Percentiles rank a stretch among this genome's conserved stretches.
phyloP scores from a whole-genome alignment of 2,329 filamentous ascomycete species.

The Bretziella fagacearum region DNA sequence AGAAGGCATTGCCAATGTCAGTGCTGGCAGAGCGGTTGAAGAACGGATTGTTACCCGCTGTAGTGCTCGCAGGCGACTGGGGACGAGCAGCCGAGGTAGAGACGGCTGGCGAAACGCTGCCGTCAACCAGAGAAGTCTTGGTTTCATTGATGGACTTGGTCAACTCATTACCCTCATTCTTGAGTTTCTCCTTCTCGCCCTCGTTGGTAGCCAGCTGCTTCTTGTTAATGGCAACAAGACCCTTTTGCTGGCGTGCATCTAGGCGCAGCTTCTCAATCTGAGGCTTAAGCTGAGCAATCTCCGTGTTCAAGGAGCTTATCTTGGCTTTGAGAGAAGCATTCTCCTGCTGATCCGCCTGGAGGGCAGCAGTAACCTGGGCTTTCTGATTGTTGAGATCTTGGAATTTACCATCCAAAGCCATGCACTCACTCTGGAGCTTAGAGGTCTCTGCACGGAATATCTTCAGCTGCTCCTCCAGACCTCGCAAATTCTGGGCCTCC shows the following conservation, averaged over 20 bases:
- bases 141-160: conserved; percentile 26
- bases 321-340: conserved; percentile 74
- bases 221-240: conserved; percentile 93
- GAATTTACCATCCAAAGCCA: conserved; percentile 63
- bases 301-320: conserved; percentile 65
- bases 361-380: conserved; percentile 51
- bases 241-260: conserved; percentile 88
- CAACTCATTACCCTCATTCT: conserved; percentile 56
- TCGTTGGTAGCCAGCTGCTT: conserved; percentile 89
- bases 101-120: conserved; percentile 33
- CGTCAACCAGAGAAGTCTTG: conserved; percentile 17
- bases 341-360: conserved; percentile 79
- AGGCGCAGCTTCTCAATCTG: conserved; percentile 85
- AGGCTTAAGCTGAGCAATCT: conserved; percentile 70
- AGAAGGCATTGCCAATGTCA: conserved; percentile 37
- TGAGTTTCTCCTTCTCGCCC: conserved; percentile 72
- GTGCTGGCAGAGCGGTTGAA: conserved; percentile 56
- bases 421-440: conserved; percentile 69
- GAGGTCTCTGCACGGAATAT: conserved; percentile 62
- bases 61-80: conserved; percentile 41
- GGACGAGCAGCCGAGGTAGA: conserved; percentile 44
- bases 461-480: conserved; percentile 67
- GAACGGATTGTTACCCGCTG: conserved; percentile 71
- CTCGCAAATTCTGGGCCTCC: conserved; percentile 72
- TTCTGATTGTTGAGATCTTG: conserved; percentile 73